A percentile compares a stretch with the other conserved stretches of the same genome.
phyloP scores from a whole-genome alignment of 148 eudicot genomes.

The Agrostemma githago region DNA sequence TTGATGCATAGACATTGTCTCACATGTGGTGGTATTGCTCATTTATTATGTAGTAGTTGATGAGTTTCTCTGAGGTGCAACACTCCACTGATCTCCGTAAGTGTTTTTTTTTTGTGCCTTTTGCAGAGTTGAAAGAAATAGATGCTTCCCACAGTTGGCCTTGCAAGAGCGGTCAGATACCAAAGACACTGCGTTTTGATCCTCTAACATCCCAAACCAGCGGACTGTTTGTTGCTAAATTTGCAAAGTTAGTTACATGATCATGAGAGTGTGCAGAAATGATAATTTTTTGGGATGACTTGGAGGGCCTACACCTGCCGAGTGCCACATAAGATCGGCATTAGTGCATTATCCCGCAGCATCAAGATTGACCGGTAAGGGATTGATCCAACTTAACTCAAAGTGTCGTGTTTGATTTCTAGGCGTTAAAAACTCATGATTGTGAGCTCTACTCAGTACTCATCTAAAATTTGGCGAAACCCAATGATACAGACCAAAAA shows the following conservation, averaged over 20 bases:
- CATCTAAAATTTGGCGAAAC: background rate
- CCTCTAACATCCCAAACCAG: slow-evolving; percentile 73
- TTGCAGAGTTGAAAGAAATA: slow-evolving; percentile 74
- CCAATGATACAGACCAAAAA: background rate
- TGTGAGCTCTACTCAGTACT: background rate
- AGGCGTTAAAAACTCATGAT: background rate
- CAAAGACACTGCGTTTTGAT: slow-evolving; percentile 84
- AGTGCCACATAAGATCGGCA: background rate
- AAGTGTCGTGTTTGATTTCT: background rate
- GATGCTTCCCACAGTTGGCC: slow-evolving; percentile 70
- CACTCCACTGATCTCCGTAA: no score
- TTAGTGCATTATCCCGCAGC: background rate
- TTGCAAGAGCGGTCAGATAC: slow-evolving; percentile 62
- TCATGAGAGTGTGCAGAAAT: background rate
- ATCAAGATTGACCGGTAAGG: background rate
- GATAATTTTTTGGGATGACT: background rate
- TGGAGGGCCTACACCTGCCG: background rate
- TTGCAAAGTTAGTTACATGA: slow-evolving; percentile 37
- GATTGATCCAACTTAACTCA: background rate
- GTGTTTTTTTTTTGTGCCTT: background rate
- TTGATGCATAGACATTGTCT: background rate
- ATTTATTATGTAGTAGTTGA: background rate
- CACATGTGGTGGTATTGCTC: background rate
- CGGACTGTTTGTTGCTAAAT: slow-evolving; percentile 71
- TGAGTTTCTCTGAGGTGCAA: background rate